These are phyloP conservation scores for Kuraishia piskuri DNA, from an alignment of 805 yeast species.

Conservation along the genomic window DNA sequence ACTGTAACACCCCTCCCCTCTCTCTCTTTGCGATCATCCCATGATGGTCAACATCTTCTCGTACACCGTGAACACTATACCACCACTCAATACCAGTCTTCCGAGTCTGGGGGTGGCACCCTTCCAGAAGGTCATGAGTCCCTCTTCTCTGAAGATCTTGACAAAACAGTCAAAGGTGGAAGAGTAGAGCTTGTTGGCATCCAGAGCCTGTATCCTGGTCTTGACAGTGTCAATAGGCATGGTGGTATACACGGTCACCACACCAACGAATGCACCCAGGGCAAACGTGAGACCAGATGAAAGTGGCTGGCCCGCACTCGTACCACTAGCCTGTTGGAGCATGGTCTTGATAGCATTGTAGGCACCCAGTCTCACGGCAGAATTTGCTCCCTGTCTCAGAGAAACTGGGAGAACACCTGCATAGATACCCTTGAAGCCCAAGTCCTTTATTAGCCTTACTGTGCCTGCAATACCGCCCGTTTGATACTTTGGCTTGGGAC, in stretches of 20 bases:
- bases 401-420: constrained; percentile 91
- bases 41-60: constrained; percentile 75
- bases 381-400: constrained; percentile 91
- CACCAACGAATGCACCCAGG: constrained; percentile 87
- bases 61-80: constrained; percentile 93
- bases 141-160: constrained; percentile 78
- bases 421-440: constrained; percentile 79
- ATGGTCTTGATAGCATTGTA: constrained; percentile 80
- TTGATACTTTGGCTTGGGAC: constrained; percentile 70
- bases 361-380: constrained; percentile 89
- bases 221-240: constrained; percentile 96
- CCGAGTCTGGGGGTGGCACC: constrained; percentile 98
- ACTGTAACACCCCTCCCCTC: background rate
- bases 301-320: constrained; percentile 66
- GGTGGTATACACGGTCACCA: constrained; percentile 82
- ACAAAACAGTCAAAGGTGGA: constrained; percentile 79
- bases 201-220: constrained; percentile 94
- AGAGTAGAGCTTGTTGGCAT: constrained; percentile 59
- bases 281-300: constrained; percentile 74
- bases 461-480: constrained; percentile 54
- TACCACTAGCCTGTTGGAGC: constrained; percentile 60
- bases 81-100: constrained; percentile 86
- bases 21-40: constrained; percentile 15
- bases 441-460: constrained; percentile 55
- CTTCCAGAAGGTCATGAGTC: constrained; percentile 88